Base-by-base conservation (phyloP, 805 yeast species). In the Nakazawaea anatomiae region DNA sequence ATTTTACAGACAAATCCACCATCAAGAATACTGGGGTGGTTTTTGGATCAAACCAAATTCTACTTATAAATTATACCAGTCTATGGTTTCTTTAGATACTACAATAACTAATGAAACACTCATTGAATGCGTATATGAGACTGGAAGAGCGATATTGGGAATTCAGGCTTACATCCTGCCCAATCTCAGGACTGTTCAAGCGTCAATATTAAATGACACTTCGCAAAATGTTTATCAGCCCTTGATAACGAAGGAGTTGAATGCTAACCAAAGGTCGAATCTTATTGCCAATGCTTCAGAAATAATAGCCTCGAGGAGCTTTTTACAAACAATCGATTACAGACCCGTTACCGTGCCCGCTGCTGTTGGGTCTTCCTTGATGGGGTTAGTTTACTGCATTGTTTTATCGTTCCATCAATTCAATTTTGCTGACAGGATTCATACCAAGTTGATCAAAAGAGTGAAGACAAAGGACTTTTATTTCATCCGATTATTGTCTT, bases 361-460 rank as follows among this genome's bases (percentile, higher is more conserved):
- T 5, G 61, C 82, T 11, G 56, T 75, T 41, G 90, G 89, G 0
- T 89, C 91, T 5, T 65, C 81, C 4, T 90, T 86, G 61, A 83
- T 87, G 55, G 95, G 94, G 47, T 73, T 85, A 55, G 83, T 88
- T 63, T 87, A 81, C 63, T 68, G 83, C 62, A 75, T 85, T 59
- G 76, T 86, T 58, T 63, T 85, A 46, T 79, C 90, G 6, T 81
- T 87, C 60, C 82, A 86, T 73, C 83, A 82, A 55, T 75, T 85
- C 61, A 76, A 64, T 11, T 75, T 83, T 62, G 82, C 82, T 60
- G 70, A 67, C n/a, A 79, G 77, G 18, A 58, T 83, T 14, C 85
- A 87, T 61, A 69, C 67, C 47, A 61, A 66, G 8, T 71, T 84
- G 47, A 76, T 80, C 0, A 65, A 72, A 31, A 59, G 79, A 35